Evolutionary conservation across 2,329 filamentous ascomycete genomes (phyloP).

Genomic region (Fusarium newnesense): DNA sequence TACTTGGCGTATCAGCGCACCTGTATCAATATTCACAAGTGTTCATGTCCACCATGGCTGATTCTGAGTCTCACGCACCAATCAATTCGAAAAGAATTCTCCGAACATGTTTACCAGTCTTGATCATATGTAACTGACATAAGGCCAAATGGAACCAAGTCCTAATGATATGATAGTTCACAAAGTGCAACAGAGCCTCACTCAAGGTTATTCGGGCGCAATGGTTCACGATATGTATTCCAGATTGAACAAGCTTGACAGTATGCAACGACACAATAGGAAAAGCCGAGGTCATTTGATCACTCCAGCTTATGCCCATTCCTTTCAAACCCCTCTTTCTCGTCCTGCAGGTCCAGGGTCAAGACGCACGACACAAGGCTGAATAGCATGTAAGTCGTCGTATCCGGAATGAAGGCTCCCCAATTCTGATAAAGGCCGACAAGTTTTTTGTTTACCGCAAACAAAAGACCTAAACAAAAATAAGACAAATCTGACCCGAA

Average conservation of each 20-base stretch:
- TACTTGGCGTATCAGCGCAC: background rate
- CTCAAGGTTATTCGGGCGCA: background rate
- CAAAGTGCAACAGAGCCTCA: background rate
- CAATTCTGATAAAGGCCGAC: background rate
- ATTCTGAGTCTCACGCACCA: background rate
- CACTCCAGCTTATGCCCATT: background rate
- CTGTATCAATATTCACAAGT: background rate
- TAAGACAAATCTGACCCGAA: background rate
- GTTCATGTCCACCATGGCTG: background rate
- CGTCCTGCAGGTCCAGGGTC: background rate
- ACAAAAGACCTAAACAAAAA: background rate
- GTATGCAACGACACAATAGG: background rate
- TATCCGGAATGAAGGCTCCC: background rate
- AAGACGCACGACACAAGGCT: conserved; percentile 9
- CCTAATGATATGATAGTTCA: background rate
- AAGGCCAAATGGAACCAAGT: background rate
- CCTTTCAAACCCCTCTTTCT: conserved; percentile 5
- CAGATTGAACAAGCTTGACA: background rate
- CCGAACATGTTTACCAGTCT: background rate
- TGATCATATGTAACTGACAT: background rate
- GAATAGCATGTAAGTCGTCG: background rate
- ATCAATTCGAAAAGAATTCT: background rate
- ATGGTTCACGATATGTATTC: background rate
- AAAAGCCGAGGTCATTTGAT: conserved; percentile 3
- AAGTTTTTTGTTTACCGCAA: background rate